These are phyloP conservation scores for Suillus subluteus DNA, from an alignment of 768 basidiomycete species.

Conservation along the genomic window DNA sequence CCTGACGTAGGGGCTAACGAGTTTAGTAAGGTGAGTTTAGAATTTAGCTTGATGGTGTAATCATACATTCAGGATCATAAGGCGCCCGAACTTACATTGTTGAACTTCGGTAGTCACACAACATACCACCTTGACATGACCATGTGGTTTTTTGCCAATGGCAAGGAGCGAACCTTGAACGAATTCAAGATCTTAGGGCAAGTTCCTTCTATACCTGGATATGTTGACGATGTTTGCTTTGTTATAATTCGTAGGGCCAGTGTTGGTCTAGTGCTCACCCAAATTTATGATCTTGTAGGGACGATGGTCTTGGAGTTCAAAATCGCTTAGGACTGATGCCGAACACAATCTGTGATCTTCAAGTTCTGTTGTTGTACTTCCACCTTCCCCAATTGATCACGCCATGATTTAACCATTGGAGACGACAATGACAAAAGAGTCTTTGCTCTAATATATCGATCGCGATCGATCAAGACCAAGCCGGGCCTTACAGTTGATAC, in stretches of 20 bases:
- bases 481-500: too few relatives aligned
- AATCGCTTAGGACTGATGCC: not conserved
- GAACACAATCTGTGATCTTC: not conserved
- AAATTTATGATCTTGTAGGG: not conserved
- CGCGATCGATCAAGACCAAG: too few relatives aligned
- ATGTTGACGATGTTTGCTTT: not conserved
- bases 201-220: not conserved
- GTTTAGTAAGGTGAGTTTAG: not conserved
- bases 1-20: not conserved
- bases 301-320: not conserved
- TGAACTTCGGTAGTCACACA: constrained; percentile 17
- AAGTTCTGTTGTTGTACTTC: too few relatives aligned
- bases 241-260: not conserved
- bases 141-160: not conserved
- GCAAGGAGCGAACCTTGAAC: not conserved
- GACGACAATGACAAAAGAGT: too few relatives aligned
- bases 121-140: not conserved
- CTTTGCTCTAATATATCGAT: too few relatives aligned
- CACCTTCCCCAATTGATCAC: too few relatives aligned
- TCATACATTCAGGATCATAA: constrained; percentile 16
- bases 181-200: not conserved
- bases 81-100: constrained; percentile 49
- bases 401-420: too few relatives aligned
- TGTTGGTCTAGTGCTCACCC: not conserved
- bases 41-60: not conserved